Conservation (phyloP, 805 yeast genomes). For the Schwanniomyces yamadae region DNA sequence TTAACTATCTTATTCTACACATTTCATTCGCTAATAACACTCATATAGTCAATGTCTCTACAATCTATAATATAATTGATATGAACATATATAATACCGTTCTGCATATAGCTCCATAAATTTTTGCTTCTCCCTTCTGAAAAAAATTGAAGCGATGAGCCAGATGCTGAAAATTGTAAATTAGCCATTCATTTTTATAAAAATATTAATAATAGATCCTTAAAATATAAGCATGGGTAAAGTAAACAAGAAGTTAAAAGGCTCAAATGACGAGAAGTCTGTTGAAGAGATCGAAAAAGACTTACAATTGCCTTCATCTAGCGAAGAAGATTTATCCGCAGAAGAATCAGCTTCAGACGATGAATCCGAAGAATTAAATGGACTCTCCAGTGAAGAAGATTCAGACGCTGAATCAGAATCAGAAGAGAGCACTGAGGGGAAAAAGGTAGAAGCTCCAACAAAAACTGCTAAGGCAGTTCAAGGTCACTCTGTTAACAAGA, state of each 20-base stretch:
- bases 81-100: too few species aligned
- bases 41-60: too few species aligned
- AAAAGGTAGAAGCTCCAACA: slow-evolving; percentile 14
- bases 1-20: too few species aligned
- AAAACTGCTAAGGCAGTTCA: slow-evolving; percentile 7
- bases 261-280: slow-evolving; percentile 9
- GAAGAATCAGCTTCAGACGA: slow-evolving; percentile 15
- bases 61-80: too few species aligned
- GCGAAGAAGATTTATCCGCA: slow-evolving; percentile 22
- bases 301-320: slow-evolving; percentile 13
- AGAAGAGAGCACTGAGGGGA: slow-evolving; percentile 27
- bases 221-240: slow-evolving; percentile 7
- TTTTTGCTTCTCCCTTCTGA: too few species aligned
- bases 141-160: slow-evolving; percentile 3
- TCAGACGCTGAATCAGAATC: slow-evolving; percentile 11
- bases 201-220: too few species aligned
- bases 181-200: too few species aligned
- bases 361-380: slow-evolving; percentile 21
- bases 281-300: slow-evolving; percentile 22
- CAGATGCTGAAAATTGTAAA: background rate
- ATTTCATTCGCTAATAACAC: too few species aligned
- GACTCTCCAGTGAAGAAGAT: slow-evolving; percentile 11
- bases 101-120: too few species aligned
- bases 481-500: slow-evolving; percentile 25
- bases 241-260: slow-evolving; percentile 5